These are phyloP conservation scores for Lactifluus echinatus DNA, from an alignment of 768 basidiomycete genomes.

Conservation along the genomic window DNA sequence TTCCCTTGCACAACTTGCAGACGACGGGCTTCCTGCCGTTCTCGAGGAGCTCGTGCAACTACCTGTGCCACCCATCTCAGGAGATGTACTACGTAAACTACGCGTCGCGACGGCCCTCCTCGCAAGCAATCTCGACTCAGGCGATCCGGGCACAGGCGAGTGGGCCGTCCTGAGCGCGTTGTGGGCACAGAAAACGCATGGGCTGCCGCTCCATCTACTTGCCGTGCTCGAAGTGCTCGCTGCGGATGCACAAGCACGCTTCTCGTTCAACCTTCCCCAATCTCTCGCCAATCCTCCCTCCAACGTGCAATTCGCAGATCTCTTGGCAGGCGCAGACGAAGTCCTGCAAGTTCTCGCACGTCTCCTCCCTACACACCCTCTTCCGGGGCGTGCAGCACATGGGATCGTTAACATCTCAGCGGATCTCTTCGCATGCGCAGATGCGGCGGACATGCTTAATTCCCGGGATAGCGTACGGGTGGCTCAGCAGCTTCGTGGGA, in stretches of 20 bases:
- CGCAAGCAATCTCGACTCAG: constrained; percentile 39
- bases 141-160: constrained; percentile 36
- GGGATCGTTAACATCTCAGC: constrained; percentile 36
- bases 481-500: constrained; percentile 38
- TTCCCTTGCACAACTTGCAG: constrained; percentile 56
- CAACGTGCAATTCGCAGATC: constrained; percentile 37
- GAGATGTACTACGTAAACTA: constrained; percentile 46
- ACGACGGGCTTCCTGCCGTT: constrained; percentile 56
- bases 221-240: constrained; percentile 42
- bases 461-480: constrained; percentile 34
- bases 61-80: constrained; percentile 41
- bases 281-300: constrained; percentile 19
- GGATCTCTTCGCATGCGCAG: constrained; percentile 49
- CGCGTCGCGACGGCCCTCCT: constrained; percentile 58
- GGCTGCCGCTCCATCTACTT: constrained; percentile 48
- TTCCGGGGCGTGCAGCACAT: constrained; percentile 44
- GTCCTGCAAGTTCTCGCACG: constrained; percentile 42
- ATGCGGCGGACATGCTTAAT: constrained; percentile 35
- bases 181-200: constrained; percentile 53
- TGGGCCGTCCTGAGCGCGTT: constrained; percentile 46
- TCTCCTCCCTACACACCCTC: constrained; percentile 39
- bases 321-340: constrained; percentile 49
- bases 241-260: constrained; percentile 46
- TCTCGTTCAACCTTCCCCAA: constrained; percentile 32
- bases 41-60: constrained; percentile 50